These are phyloP conservation scores for Psidium friedrichsthalianum DNA, from an alignment of 345 rosid genomes.

Conservation along the genomic window DNA sequence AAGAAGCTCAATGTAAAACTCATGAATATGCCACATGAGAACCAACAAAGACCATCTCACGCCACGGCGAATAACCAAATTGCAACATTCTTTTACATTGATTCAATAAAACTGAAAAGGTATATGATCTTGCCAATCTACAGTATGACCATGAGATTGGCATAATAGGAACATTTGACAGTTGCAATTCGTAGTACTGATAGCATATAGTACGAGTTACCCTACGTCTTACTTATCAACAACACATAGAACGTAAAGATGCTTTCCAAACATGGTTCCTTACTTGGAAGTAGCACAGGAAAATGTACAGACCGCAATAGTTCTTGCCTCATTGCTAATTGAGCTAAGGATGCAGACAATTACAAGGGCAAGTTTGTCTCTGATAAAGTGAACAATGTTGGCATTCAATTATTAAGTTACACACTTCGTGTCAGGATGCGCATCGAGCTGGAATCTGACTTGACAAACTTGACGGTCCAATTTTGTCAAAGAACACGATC, in stretches of 20 bases:
- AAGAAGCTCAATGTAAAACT: background rate
- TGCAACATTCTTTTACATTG: background rate
- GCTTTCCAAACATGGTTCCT: background rate
- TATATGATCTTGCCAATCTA: background rate
- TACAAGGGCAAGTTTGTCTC: background rate
- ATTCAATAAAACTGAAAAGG: background rate
- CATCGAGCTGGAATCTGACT: background rate
- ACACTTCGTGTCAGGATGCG: background rate
- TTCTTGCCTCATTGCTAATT: background rate
- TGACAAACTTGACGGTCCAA: background rate
- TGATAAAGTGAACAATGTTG: background rate
- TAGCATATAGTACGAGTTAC: background rate
- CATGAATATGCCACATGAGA: background rate
- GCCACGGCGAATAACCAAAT: background rate
- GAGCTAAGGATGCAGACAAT: background rate
- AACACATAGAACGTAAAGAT: background rate
- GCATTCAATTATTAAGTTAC: background rate
- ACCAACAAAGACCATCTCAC: background rate
- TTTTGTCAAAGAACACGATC: background rate
- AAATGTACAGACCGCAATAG: background rate
- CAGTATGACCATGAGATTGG: background rate
- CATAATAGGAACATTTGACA: background rate
- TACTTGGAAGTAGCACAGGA: background rate
- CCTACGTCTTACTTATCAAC: background rate
- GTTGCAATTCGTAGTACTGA: background rate